Base-by-base conservation (phyloP, 2,329 filamentous ascomycete genomes). In the Diaporthe ilicicola region DNA sequence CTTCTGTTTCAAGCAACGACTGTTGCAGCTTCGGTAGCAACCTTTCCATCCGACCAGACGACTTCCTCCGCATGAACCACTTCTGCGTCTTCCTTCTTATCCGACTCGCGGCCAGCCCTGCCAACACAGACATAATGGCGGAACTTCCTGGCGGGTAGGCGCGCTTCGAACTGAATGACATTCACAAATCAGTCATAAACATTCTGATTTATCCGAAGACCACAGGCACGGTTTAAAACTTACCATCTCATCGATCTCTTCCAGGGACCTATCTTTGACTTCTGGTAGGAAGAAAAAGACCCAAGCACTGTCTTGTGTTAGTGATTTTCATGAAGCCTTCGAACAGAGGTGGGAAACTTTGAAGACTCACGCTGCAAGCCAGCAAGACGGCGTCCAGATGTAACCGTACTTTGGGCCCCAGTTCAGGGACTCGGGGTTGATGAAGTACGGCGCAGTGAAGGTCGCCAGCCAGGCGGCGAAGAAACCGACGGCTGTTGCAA, bases 321-420 rank as follows among this genome's bases (percentile, higher is more conserved):
- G 37, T 29, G 34, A 24, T 5, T 12, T 7, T 15, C 4, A 0
- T 24, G 44, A 6, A 12, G 2, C 13, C 1, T 6, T 27, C 12
- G 24, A 3, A 32, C 3, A 22, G 34, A 9, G 17, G 2, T 7
- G 3, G 15, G n/a, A n/a, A n/a, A n/a, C n/a, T n/a, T n/a, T n/a
- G n/a, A 17, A 4, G 4, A 73, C 77, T 67, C 73, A 79, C 67
- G 77, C 80, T 3, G 79, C 76, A 54, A 80, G 72, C 13, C 74
- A 65, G 67, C 80, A 82, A 4, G 79, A 78, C 2, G 79, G 81
- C 6, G 79, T 82, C 87, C 87, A 90, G 67, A 89, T 88, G 74
- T 86, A 89, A 2, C 87, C 84, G 66, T 89, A 89, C 71, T 85
- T 85, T 0, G 88, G 87, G 0, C 87, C 88, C 87, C 87, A 90